Evolutionary conservation across 768 basidiomycete genomes (phyloP), one percentile per base, ranked within the genome.

Genomic region (Xanthoconium stramineum): DNA sequence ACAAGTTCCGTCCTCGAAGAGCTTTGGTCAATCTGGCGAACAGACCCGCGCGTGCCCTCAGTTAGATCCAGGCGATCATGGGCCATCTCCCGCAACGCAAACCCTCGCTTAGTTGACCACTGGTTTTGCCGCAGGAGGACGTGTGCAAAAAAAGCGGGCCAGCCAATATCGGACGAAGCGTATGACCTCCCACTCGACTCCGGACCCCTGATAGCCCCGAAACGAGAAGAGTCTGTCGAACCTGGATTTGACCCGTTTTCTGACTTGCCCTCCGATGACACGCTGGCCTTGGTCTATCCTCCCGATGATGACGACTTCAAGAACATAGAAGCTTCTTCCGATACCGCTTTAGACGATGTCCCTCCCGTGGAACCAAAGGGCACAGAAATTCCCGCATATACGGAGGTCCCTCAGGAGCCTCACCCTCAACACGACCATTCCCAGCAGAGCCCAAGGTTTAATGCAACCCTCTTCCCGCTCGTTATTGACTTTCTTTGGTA

Each of bases 21-120:
- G 17, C 71, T 70, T 24, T 69, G 67, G 67, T 61, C 52, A 5
- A 70, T 70, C 39, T 70, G 71, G 69, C 61, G 35, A 39, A 47
- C 56, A 9, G 47, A 73, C 50, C 68, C 61, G 10, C 69, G 71
- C 39, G 59, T 70, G 4, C 69, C 69, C 32, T 63, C 71, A 3
- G 10, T 69, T 35, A 54, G 49, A 29, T 70, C 71, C n/a, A 53
- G 69, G 43, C 63, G 55, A 36, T 57, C 53, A 28, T 70, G 69
- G 69, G 69, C 69, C 0, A 55, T 56, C 42, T 65, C 63, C 9
- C 69, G 60, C 48, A 42, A 57, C 30, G 61, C 61, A 39, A 58
- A 32, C 33, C 59, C 63, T 29, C 58, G 52, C 14, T 55, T 65
- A 9, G 63, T 70, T 12, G 56, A 56, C 17, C n/a, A 10, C n/a